Base-by-base conservation (phyloP, 345 rosid species). In the Abelmoschus esculentus region DNA sequence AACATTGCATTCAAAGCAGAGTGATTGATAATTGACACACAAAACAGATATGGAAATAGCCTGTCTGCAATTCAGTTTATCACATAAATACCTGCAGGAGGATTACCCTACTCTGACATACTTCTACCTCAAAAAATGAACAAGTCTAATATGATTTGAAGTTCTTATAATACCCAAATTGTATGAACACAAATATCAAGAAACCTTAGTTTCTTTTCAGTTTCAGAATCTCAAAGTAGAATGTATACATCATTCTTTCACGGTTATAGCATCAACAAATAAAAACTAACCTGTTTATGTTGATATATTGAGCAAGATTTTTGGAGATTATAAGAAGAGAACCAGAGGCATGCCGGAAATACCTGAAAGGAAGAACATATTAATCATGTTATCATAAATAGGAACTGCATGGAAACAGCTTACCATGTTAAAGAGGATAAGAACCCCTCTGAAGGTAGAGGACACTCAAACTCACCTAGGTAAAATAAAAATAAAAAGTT, bases 321-420 rank as follows among this genome's bases (percentile, higher is more conserved):
- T 86, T 90, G 68, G 99, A 88, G 49, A 95, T 86, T 61, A 90
- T 82, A 52, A 91, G 5, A 56, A 92, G 80, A 40, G 99, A 68
- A 76, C 96, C 83, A 72, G 80, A 71, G 46, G 96, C 98, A 75
- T 91, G 99, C 64, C 96, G 86, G 55, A 95, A 95, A 77, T 91
- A 95, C 78, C 99, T 95, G 86, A 63, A 80, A 46, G 70, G 62
- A 61, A 62, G 68, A 70, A 66, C 5, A 11, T 22, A 56, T 58
- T 1, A 59, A 60, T 63, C 59, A 59, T 29, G 26, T 22, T 22
- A 22, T 1, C 26, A 22, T 22, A 22, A 22, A 22, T 22, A 22
- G 26, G 26, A 22, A 22, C 1, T 17, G 22, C 56, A 17, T n/a
- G 4, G 56, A 6, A 49, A 29, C 58, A 7, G 22, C 32, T 34